phyloP scores from a whole-genome alignment of 2,329 filamentous ascomycete genomes.

The Metarhizium guizhouense region DNA sequence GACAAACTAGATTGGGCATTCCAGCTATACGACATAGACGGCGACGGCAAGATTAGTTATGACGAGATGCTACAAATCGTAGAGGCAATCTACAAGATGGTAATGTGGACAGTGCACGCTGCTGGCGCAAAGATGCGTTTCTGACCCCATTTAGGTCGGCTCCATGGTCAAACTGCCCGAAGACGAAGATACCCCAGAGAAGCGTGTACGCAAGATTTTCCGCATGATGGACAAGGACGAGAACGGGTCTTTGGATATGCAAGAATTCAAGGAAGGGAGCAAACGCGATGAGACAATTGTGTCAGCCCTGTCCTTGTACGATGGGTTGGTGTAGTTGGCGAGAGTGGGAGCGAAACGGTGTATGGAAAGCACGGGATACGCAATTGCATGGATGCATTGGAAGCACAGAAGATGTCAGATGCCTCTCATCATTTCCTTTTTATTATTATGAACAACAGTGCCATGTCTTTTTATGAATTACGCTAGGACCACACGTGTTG shows the following conservation, averaged over 20 bases:
- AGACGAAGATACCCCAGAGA: conserved; percentile 98
- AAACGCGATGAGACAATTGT: conserved; percentile 99
- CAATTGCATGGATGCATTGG: neutral
- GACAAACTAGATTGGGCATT: conserved; percentile 99
- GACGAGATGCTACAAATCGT: conserved; percentile 99
- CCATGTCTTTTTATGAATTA: neutral
- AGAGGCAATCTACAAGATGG: conserved; percentile 99
- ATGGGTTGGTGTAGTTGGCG: conserved; percentile 67
- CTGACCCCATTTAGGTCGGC: conserved; percentile 58
- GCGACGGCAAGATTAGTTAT: conserved; percentile 97
- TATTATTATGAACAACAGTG: conserved; percentile 1
- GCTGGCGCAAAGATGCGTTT: too few relatives aligned
- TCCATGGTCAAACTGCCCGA: conserved; percentile 99
- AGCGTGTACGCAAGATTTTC: conserved; percentile 97
- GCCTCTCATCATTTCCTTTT: neutral
- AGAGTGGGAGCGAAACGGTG: neutral
- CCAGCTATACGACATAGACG: conserved; percentile 97
- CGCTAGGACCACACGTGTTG: neutral
- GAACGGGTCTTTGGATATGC: conserved; percentile 92
- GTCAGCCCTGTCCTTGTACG: conserved; percentile 90
- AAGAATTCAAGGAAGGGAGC: conserved; percentile 98
- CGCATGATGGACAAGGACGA: conserved; percentile 99
- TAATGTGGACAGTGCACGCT: conserved; percentile 29
- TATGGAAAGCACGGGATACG: neutral
- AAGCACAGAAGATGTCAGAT: neutral